phyloP scores from a whole-genome alignment of 2,329 filamentous ascomycete genomes.

The Stemphylium beticola region DNA sequence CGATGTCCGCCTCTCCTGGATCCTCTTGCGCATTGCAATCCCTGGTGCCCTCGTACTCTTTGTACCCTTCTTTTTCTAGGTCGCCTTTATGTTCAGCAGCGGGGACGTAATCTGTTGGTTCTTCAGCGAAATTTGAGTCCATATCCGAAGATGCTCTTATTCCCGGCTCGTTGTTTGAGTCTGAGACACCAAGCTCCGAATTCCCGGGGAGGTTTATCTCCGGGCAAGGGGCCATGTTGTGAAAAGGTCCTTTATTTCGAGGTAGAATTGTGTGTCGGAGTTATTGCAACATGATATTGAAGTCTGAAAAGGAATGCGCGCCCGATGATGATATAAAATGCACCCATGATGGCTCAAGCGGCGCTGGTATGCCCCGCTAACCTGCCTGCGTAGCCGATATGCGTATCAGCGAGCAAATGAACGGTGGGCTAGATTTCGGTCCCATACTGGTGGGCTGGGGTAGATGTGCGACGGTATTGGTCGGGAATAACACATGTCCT shows the following conservation, averaged over 20 bases:
- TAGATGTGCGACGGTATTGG: constrained; percentile 8
- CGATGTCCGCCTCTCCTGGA: constrained; percentile 47
- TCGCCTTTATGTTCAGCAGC: constrained; percentile 14
- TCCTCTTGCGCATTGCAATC: constrained; percentile 15
- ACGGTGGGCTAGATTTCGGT: constrained; percentile 7
- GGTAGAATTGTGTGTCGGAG: neutral
- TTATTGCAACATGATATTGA: constrained; percentile 3
- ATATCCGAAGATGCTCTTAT: constrained; percentile 33
- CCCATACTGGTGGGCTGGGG: constrained; percentile 8
- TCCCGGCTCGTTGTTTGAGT: constrained; percentile 30
- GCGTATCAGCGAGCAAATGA: constrained; percentile 14
- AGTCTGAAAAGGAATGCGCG: neutral
- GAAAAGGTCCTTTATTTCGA: constrained; percentile 5
- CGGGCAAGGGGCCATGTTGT: constrained; percentile 44
- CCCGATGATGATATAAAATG: constrained; percentile 12
- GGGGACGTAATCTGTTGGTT: constrained; percentile 14
- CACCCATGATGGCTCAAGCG: constrained; percentile 13
- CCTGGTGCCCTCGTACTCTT: constrained; percentile 15
- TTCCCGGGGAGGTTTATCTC: constrained; percentile 43
- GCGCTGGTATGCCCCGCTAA: constrained; percentile 16
- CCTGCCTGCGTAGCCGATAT: constrained; percentile 10
- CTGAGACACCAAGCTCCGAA: constrained; percentile 22
- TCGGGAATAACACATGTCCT: constrained; percentile 22
- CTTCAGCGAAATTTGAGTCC: neutral
- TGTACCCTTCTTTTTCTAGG: constrained; percentile 21